Percentiles rank a stretch among this genome's conserved stretches.
Conservation (phyloP, 1,139 yeast genomes). For the Candida mesenterica region DNA sequence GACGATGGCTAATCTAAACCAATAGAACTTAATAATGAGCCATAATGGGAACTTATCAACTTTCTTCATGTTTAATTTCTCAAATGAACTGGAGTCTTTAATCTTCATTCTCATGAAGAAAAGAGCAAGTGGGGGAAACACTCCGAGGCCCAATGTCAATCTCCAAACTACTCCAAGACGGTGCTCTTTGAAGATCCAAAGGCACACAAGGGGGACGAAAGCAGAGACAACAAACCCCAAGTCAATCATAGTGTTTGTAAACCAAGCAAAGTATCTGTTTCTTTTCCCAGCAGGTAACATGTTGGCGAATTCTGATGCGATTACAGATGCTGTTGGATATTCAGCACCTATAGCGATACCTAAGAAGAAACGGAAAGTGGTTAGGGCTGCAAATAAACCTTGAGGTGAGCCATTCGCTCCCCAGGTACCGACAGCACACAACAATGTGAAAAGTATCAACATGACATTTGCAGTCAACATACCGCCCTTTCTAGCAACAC, state of each 20-base stretch:
- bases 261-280: constrained; percentile 86
- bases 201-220: constrained; percentile 82
- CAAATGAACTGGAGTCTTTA: constrained; percentile 68
- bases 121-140: constrained; percentile 77
- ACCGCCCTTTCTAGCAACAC: constrained; percentile 73
- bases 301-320: constrained; percentile 89
- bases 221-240: constrained; percentile 80
- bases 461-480: constrained; percentile 75
- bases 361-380: constrained; percentile 83
- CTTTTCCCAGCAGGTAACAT: constrained; percentile 76
- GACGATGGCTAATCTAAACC: constrained; percentile 73
- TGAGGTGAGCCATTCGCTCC: constrained; percentile 56
- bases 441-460: constrained; percentile 68
- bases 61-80: constrained; percentile 66
- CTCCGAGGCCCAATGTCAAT: constrained; percentile 87
- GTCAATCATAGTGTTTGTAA: constrained; percentile 88
- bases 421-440: constrained; percentile 73
- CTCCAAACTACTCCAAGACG: constrained; percentile 89
- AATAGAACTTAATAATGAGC: constrained; percentile 73
- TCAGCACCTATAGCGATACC: constrained; percentile 90
- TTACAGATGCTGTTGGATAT: constrained; percentile 91
- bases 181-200: constrained; percentile 74
- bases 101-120: constrained; percentile 76
- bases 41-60: constrained; percentile 61
- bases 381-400: constrained; percentile 79